A percentile compares a stretch with the other conserved stretches of the same genome.
phyloP scores from a whole-genome alignment of 805 yeast species.

The Spencermartinsiella europaea region DNA sequence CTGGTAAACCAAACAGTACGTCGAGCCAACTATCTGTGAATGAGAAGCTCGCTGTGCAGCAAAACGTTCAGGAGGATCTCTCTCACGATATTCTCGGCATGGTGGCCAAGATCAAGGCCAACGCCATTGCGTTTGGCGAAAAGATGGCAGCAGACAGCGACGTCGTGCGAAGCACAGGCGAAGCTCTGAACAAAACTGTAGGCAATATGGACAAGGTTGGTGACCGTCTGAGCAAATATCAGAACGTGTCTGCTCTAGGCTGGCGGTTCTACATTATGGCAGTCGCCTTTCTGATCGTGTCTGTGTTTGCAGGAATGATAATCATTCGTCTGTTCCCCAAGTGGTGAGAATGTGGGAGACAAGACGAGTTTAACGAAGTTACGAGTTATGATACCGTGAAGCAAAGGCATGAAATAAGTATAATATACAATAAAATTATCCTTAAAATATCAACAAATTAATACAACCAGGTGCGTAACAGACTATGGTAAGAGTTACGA shows the following conservation, averaged over 20 bases:
- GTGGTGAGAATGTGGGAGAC: constrained; percentile 23
- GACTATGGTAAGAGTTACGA: no score
- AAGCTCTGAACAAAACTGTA: constrained; percentile 32
- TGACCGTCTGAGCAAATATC: constrained; percentile 29
- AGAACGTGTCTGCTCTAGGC: constrained; percentile 34
- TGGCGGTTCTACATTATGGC: constrained; percentile 37
- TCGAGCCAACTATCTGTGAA: constrained; percentile 12
- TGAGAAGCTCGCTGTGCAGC: constrained; percentile 26
- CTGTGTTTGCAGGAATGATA: constrained; percentile 31
- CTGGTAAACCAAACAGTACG: background rate
- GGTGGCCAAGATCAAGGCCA: constrained; percentile 43
- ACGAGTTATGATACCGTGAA: background rate
- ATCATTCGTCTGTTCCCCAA: constrained; percentile 35
- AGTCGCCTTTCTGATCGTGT: constrained; percentile 30
- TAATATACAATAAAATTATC: background rate
- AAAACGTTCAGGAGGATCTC: constrained; percentile 41
- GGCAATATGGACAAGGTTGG: constrained; percentile 34
- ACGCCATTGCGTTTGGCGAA: constrained; percentile 42
- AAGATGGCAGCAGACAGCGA: constrained; percentile 34
- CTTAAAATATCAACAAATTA: no score
- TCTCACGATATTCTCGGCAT: constrained; percentile 44
- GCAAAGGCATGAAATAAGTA: background rate
- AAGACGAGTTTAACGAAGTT: background rate
- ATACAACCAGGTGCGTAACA: no score
- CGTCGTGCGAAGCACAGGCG: constrained; percentile 32